Evolutionary conservation across 306 rosid genomes (phyloP).

Genomic region (Macrotyloma uniflorum): DNA sequence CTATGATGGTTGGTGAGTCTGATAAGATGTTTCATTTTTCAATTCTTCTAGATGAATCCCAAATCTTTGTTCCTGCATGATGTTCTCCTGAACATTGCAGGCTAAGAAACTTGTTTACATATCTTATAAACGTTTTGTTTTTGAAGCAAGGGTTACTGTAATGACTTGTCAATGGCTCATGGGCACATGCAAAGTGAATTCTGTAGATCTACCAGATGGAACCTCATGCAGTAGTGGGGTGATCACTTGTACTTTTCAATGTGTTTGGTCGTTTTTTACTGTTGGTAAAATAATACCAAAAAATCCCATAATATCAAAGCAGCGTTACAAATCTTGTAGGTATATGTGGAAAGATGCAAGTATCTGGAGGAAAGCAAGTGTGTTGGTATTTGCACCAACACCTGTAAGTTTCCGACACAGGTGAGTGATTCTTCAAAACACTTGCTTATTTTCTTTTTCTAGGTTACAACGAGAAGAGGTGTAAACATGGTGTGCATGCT

Average conservation of each 20-base stretch:
- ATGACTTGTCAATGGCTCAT: constrained; percentile 94
- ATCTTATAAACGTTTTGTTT: constrained; percentile 40
- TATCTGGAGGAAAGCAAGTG: constrained; percentile 95
- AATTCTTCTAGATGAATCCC: constrained; percentile 17
- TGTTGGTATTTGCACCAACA: constrained; percentile 76
- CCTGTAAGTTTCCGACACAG: constrained; percentile 97
- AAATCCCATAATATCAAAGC: neutral
- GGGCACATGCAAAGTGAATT: constrained; percentile 84
- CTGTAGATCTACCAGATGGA: constrained; percentile 69
- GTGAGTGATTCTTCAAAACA: constrained; percentile 50
- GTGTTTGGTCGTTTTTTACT: constrained; percentile 25
- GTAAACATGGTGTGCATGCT: neutral
- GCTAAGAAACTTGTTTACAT: constrained; percentile 36
- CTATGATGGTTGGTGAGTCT: constrained; percentile 91
- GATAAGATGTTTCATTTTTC: neutral
- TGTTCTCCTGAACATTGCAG: constrained; percentile 9
- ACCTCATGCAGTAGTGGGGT: constrained; percentile 83
- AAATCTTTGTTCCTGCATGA: constrained; percentile 12
- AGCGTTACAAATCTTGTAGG: constrained; percentile 52
- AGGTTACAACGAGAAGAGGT: neutral
- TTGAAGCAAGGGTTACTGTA: constrained; percentile 94
- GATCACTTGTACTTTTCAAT: constrained; percentile 38
- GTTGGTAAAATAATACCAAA: constrained; percentile 19
- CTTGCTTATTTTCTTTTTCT: neutral
- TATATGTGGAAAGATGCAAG: constrained; percentile 87